Conservation (phyloP, 108 stramenopile species). For the Nitzschia sp. region DNA sequence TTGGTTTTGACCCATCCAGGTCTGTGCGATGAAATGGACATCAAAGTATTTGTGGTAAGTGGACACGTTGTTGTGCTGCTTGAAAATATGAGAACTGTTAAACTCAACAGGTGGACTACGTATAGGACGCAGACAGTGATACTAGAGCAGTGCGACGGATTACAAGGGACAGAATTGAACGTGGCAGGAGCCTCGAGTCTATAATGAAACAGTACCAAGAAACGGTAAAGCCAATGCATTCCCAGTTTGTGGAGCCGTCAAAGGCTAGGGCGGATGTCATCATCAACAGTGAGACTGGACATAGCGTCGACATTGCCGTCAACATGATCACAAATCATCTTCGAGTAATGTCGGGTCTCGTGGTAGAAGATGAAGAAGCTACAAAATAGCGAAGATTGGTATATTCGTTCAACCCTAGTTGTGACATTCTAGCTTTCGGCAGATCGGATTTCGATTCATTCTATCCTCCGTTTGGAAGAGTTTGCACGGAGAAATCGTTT, state of each 20-base stretch:
- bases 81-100: too few species aligned
- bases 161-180: constrained; percentile 80
- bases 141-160: constrained; percentile 86
- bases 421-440: neutral
- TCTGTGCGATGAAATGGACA: constrained; percentile 78
- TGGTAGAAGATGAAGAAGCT: neutral
- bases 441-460: too few species aligned
- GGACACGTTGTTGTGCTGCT: too few species aligned
- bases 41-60: constrained; percentile 94
- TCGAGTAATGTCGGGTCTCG: constrained; percentile 42
- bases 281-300: constrained; percentile 57
- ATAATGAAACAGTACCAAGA: constrained; percentile 83
- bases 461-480: too few species aligned
- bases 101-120: constrained; percentile 4
- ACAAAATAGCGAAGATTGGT: neutral
- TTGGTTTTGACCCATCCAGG: constrained; percentile 82
- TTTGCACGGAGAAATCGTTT: neutral
- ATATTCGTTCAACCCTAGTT: neutral
- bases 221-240: constrained; percentile 95
- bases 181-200: constrained; percentile 76
- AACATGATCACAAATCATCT: constrained; percentile 76
- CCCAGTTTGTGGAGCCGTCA: constrained; percentile 89
- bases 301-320: constrained; percentile 70
- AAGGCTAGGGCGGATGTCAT: constrained; percentile 91
- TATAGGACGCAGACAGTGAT: constrained; percentile 82